Conservation (phyloP, 371 early-diverging fungal genomes). For the Lichtheimia ramosa region DNA sequence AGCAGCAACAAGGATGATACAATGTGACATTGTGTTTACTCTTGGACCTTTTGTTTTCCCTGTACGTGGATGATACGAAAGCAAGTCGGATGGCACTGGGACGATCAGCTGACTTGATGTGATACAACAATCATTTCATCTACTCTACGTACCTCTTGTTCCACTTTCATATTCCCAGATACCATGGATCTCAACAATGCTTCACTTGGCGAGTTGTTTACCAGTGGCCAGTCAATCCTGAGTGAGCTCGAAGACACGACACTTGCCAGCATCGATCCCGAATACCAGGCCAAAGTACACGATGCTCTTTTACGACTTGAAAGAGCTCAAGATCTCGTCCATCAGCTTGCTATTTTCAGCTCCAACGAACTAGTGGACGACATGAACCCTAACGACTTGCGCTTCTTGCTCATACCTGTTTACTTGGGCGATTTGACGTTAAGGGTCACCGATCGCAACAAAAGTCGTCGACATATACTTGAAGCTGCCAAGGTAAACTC, state of each 20-base stretch:
- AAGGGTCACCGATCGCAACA: slow-evolving; percentile 41
- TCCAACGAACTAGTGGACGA: slow-evolving; percentile 88
- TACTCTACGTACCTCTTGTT: too few relatives aligned
- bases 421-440: slow-evolving; percentile 73
- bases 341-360: slow-evolving; percentile 75
- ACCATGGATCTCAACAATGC: slow-evolving; percentile 17
- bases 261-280: slow-evolving; percentile 43
- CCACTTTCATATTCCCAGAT: too few relatives aligned
- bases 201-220: slow-evolving; percentile 41
- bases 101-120: too few relatives aligned
- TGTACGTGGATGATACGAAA: too few relatives aligned
- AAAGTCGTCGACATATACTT: slow-evolving; percentile 48
- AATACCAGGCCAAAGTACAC: slow-evolving; percentile 52
- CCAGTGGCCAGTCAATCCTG: slow-evolving; percentile 22
- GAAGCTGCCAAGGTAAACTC: slow-evolving; percentile 50
- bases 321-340: slow-evolving; percentile 54
- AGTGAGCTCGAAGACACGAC: slow-evolving; percentile 43
- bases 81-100: too few relatives aligned
- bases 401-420: slow-evolving; percentile 73
- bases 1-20: too few relatives aligned
- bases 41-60: too few relatives aligned
- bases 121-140: too few relatives aligned
- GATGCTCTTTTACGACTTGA: slow-evolving; percentile 44
- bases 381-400: slow-evolving; percentile 78
- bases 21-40: too few relatives aligned